phyloP scores from a whole-genome alignment of 2,329 filamentous ascomycete genomes.

The Aspergillus sp. region DNA sequence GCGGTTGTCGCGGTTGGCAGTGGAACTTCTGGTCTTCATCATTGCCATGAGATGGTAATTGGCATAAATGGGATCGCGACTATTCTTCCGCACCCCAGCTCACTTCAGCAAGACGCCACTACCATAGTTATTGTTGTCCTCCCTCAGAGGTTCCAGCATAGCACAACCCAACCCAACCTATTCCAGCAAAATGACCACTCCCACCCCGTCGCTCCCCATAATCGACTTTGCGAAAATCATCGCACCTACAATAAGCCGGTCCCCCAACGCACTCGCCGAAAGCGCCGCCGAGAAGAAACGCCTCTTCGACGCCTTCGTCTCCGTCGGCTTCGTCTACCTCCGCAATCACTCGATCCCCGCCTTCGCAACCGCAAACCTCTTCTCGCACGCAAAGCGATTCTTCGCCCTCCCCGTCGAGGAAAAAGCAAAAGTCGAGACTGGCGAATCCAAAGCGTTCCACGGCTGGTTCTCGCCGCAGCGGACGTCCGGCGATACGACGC shows the following conservation, averaged over 20 bases:
- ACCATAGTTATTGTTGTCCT: too few species aligned
- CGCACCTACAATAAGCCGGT: slow-evolving; percentile 1
- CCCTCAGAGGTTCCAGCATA: too few species aligned
- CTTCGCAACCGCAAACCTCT: slow-evolving; percentile 9
- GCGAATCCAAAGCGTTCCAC: slow-evolving; percentile 13
- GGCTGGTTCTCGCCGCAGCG: slow-evolving; percentile 13
- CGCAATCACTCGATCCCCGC: slow-evolving; percentile 8
- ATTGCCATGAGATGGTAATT: not conserved
- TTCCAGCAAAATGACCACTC: not conserved
- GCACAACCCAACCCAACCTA: not conserved
- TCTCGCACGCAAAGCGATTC: slow-evolving; percentile 3
- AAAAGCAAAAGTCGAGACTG: slow-evolving; percentile 5
- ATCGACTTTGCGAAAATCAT: slow-evolving; percentile 12
- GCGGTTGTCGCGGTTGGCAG: not conserved
- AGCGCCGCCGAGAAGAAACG: slow-evolving; percentile 5
- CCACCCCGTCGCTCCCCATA: not conserved
- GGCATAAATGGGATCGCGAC: not conserved
- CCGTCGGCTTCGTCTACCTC: slow-evolving; percentile 17
- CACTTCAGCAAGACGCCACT: too few species aligned
- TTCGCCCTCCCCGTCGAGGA: slow-evolving; percentile 9
- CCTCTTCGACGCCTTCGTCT: slow-evolving; percentile 11
- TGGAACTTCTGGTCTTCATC: too few species aligned
- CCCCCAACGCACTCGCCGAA: not conserved
- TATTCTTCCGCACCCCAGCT: too few species aligned
- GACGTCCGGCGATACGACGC: slow-evolving; percentile 1